phyloP scores from a whole-genome alignment of 805 yeast genomes.

The Yamadazyma akitaensis region DNA sequence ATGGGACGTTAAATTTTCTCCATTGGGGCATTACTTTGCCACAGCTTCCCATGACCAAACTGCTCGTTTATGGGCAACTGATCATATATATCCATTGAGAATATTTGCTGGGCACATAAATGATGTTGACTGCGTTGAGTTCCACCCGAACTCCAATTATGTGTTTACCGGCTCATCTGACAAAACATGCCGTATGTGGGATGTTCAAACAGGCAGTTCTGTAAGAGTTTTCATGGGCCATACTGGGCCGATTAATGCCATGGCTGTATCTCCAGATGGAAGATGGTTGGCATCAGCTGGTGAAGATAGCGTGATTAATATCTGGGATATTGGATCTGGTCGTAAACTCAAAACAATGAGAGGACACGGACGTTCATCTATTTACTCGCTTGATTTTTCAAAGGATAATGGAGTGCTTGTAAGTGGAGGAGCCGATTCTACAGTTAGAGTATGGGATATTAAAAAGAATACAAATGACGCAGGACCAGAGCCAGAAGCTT shows the following conservation, averaged over 20 bases:
- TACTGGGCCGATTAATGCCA: conserved; percentile 78
- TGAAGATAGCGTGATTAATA: conserved; percentile 81
- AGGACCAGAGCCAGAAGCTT: conserved; percentile 74
- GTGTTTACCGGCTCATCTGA: conserved; percentile 94
- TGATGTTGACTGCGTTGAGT: conserved; percentile 91
- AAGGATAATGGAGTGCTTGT: conserved; percentile 86
- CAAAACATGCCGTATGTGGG: conserved; percentile 98
- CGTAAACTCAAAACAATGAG: conserved; percentile 84
- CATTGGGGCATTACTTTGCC: conserved; percentile 96
- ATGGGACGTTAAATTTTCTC: conserved; percentile 95
- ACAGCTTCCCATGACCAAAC: conserved; percentile 98
- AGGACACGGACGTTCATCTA: conserved; percentile 88
- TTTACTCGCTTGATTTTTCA: conserved; percentile 80
- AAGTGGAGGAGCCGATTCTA: conserved; percentile 88
- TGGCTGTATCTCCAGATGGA: conserved; percentile 95
- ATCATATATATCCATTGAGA: conserved; percentile 92
- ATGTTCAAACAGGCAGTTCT: conserved; percentile 79
- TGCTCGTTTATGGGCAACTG: conserved; percentile 96
- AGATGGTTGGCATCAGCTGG: conserved; percentile 95
- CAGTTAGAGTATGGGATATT: conserved; percentile 95
- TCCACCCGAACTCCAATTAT: conserved; percentile 95
- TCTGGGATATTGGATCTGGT: conserved; percentile 95
- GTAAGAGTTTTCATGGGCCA: conserved; percentile 93
- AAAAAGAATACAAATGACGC: conserved; percentile 79
- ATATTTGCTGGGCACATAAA: conserved; percentile 96